Percentiles rank a stretch among this genome's conserved stretches.
These are phyloP conservation scores for Wolfiporia cocos DNA, from an alignment of 1,284 basidiomycete genomes.

Conservation along the genomic window DNA sequence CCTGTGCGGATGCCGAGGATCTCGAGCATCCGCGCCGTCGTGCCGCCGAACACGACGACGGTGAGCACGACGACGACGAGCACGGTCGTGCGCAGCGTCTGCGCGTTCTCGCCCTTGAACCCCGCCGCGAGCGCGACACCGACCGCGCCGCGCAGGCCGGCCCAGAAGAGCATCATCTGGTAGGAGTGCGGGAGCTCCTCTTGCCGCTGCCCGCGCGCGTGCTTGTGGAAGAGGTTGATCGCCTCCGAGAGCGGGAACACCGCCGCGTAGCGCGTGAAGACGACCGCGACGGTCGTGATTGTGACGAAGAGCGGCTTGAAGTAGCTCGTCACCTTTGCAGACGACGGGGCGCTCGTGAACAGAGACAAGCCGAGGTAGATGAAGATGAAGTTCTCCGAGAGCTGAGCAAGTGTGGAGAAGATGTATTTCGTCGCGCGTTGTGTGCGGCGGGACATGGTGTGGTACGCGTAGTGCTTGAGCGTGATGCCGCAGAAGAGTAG, in stretches of 20 bases:
- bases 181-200: slow-evolving; percentile 94
- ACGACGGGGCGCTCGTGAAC: slow-evolving; percentile 78
- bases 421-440: slow-evolving; percentile 96
- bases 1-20: slow-evolving; percentile 95
- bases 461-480: slow-evolving; percentile 98
- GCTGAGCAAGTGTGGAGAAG: slow-evolving; percentile 86
- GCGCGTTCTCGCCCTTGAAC: slow-evolving; percentile 88
- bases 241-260: slow-evolving; percentile 96
- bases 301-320: slow-evolving; percentile 96
- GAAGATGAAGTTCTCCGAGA: slow-evolving; percentile 99
- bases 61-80: slow-evolving; percentile 95
- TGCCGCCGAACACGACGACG: slow-evolving; percentile 93
- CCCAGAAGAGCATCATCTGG: slow-evolving; percentile 99
- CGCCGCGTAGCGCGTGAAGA: slow-evolving; percentile 92
- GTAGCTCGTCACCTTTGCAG: slow-evolving; percentile 72
- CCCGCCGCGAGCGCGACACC: slow-evolving; percentile 96
- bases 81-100: slow-evolving; percentile 90
- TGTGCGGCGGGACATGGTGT: slow-evolving; percentile 95
- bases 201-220: slow-evolving; percentile 76
- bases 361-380: slow-evolving; percentile 96
- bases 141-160: slow-evolving; percentile 92
- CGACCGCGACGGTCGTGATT: slow-evolving; percentile 84
- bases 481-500: slow-evolving; percentile 99
- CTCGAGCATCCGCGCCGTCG: slow-evolving; percentile 95
- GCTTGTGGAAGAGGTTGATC: slow-evolving; percentile 88